A percentile compares a stretch with the other conserved stretches of the same genome.
Conservation (phyloP, 2,329 filamentous ascomycete genomes). For the Clonostachys rosea region DNA sequence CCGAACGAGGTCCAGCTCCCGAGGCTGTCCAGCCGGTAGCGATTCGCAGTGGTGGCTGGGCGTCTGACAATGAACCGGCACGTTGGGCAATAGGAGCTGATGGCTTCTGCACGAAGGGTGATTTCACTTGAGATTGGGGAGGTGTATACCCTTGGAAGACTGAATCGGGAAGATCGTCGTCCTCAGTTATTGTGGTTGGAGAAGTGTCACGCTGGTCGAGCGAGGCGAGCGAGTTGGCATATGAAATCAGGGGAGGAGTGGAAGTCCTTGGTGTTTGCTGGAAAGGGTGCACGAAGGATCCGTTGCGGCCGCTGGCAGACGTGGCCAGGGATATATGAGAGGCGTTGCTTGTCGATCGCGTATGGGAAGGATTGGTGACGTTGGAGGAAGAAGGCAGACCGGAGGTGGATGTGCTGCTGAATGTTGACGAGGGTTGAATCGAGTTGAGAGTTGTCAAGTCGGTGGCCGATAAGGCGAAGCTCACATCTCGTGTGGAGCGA, state of each 20-base stretch:
- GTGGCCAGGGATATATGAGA: constrained; percentile 54
- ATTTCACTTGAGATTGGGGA: no score
- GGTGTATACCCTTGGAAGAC: constrained; percentile 4
- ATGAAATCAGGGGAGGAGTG: constrained; percentile 50
- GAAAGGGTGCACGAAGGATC: constrained; percentile 58
- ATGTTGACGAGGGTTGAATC: neutral
- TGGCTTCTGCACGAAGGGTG: no score
- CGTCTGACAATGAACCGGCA: constrained; percentile 25
- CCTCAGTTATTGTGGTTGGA: constrained; percentile 50
- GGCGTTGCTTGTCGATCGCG: constrained; percentile 52
- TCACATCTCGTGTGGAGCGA: constrained; percentile 30
- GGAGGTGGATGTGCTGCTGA: neutral
- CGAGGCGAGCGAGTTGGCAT: constrained; percentile 50
- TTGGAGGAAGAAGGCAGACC: neutral
- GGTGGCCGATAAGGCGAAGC: constrained; percentile 34
- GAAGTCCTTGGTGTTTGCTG: constrained; percentile 59
- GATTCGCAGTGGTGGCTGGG: constrained; percentile 15
- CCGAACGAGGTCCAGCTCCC: neutral
- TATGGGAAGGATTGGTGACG: constrained; percentile 29
- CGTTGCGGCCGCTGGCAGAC: constrained; percentile 41
- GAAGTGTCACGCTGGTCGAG: constrained; percentile 50
- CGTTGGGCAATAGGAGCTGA: constrained; percentile 14
- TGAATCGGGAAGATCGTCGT: constrained; percentile 35
- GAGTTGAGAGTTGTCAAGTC: constrained; percentile 14
- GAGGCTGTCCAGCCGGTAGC: neutral